Evolutionary conservation across 305 asterid species (phyloP), one percentile per base, ranked within the genome.

Genomic region (Solanum hybrid): DNA sequence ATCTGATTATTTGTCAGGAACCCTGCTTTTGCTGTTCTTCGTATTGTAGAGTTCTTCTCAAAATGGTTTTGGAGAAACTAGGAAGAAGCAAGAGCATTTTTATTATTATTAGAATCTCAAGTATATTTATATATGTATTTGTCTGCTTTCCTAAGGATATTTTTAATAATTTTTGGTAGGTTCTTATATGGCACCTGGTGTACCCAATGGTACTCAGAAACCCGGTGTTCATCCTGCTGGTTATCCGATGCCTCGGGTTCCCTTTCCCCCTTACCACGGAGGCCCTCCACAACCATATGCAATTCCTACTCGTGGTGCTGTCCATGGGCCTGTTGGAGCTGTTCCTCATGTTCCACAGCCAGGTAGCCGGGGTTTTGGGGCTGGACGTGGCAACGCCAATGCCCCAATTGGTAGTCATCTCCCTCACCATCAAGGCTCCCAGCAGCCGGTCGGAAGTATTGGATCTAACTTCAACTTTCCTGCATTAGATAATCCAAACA

Each of bases 221-320:
- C 95, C 97, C 29, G 95, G 98, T 80, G 90, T 95, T 89, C 98
- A 97, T 92, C 98, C 97, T 91, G 92, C 98, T 90, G 99, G 98
- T 88, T 97, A 95, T 91, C 93, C 95, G 87, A 90, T 97, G 93
- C 96, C 99, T 71, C 97, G 98, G 36, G 99, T 94, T 27, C 99
- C 99, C 46, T 80, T 96, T 88, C 93, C 96, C 80, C 98, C 96
- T 87, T 98, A 95, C 93, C 99, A 94, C 89, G 99, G 98, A 66
- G 97, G 94, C 29, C 96, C 96, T 80, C 98, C 98, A 0, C 99
- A 98, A 90, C 99, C 99, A n/a, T 97, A 98, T 93, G 99, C 98
- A 88, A 98, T 98, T 89, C 99, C 99, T 46, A 91, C 96, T 85
- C 99, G 98, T 87, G 97, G 97, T 88, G 97, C 98, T 87, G 98